Conservation (phyloP, 306 rosid species). For the Castanea sativa region DNA sequence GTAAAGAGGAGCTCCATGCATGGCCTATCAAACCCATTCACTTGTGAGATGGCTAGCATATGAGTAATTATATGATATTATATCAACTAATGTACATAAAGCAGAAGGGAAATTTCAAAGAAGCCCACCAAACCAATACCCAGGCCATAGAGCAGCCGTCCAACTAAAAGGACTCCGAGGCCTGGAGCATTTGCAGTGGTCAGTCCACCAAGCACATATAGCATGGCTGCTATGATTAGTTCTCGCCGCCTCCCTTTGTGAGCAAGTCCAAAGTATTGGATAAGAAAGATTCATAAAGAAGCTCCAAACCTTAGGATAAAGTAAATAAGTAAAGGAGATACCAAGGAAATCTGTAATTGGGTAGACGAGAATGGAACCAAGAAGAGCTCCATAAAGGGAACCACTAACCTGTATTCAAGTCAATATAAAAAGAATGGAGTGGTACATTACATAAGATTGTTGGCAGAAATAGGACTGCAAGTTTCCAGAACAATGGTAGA, state of each 20-base stretch:
- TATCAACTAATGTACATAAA: conserved; percentile 21
- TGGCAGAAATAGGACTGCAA: not conserved
- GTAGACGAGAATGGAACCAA: conserved; percentile 76
- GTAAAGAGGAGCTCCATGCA: conserved; percentile 98
- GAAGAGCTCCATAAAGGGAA: conserved; percentile 93
- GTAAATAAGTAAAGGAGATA: conserved; percentile 30
- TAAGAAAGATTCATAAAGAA: conserved; percentile 21
- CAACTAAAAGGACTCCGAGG: conserved; percentile 68
- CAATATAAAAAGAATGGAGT: not conserved
- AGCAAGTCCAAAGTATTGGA: conserved; percentile 21
- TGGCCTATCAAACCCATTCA: conserved; percentile 60
- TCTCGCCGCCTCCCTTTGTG: conserved; percentile 76
- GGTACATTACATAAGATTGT: not conserved
- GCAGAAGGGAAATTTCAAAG: conserved; percentile 3
- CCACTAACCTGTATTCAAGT: conserved; percentile 73
- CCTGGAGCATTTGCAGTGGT: conserved; percentile 71
- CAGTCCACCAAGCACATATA: conserved; percentile 66
- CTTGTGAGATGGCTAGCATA: conserved; percentile 20
- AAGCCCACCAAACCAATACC: conserved; percentile 91
- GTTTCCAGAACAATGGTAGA: conserved; percentile 9
- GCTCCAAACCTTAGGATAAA: conserved; percentile 21
- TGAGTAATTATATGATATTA: not conserved
- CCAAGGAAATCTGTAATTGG: conserved; percentile 90
- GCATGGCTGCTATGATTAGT: conserved; percentile 62
- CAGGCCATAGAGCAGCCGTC: conserved; percentile 86